These are phyloP conservation scores for Podila epicladia DNA, from an alignment of 192 early-diverging fungal genomes.

Conservation along the genomic window DNA sequence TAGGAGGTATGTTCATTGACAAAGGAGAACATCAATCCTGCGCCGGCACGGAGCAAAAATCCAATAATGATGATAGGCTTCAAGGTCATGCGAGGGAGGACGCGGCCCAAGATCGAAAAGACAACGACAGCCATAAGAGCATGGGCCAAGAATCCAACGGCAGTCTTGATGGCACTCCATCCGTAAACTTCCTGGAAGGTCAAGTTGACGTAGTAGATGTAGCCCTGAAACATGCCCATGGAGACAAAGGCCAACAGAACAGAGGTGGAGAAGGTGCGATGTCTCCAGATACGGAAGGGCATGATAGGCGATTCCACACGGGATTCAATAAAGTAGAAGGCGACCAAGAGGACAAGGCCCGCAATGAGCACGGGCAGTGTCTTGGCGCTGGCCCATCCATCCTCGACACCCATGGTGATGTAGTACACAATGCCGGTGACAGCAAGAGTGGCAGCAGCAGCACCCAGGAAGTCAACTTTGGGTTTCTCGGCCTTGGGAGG, in stretches of 20 bases:
- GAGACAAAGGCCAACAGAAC: constrained; percentile 49
- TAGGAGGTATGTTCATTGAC: constrained; percentile 17
- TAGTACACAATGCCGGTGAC: constrained; percentile 44
- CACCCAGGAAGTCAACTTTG: constrained; percentile 30
- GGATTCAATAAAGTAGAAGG: constrained; percentile 45
- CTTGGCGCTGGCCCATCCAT: constrained; percentile 41
- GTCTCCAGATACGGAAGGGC: constrained; percentile 51
- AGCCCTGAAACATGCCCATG: constrained; percentile 47
- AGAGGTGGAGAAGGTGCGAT: constrained; percentile 50
- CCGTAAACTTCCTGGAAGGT: constrained; percentile 55
- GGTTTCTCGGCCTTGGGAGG: constrained; percentile 14
- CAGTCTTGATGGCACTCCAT: constrained; percentile 50
- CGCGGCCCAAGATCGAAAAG: constrained; percentile 37
- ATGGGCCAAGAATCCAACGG: constrained; percentile 52
- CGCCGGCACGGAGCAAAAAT: constrained; percentile 7
- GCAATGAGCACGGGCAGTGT: constrained; percentile 31
- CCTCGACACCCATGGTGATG: constrained; percentile 34
- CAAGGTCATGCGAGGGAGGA: constrained; percentile 26
- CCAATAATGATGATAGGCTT: constrained; percentile 27
- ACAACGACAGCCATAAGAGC: constrained; percentile 45
- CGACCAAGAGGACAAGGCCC: constrained; percentile 28
- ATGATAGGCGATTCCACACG: constrained; percentile 41
- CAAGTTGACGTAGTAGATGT: constrained; percentile 55
- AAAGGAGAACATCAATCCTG: constrained; percentile 31
- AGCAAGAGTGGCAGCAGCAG: constrained; percentile 11